Conservation (phyloP, 2,329 filamentous ascomycete species). For the Incumbomyces delicatus region DNA sequence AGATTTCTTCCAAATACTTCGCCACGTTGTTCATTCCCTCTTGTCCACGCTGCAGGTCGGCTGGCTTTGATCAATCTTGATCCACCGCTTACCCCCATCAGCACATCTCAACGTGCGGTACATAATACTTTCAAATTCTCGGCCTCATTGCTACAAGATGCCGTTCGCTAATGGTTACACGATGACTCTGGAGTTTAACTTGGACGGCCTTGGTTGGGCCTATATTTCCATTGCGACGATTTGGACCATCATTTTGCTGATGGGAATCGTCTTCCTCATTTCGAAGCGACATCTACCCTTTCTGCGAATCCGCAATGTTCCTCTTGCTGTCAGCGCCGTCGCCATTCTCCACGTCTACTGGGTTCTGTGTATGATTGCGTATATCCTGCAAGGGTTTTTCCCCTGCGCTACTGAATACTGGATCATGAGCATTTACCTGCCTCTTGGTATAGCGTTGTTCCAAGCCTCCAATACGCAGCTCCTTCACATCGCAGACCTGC, state of each 20-base stretch:
- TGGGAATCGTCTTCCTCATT: slow-evolving; percentile 27
- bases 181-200: slow-evolving; percentile 17
- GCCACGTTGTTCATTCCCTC: not conserved
- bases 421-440: slow-evolving; percentile 58
- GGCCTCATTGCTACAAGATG: slow-evolving; percentile 1
- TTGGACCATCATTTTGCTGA: slow-evolving; percentile 26
- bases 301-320: slow-evolving; percentile 31
- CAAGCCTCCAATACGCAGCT: slow-evolving; percentile 56
- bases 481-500: slow-evolving; percentile 47
- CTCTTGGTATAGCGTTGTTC: slow-evolving; percentile 56
- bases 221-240: slow-evolving; percentile 19
- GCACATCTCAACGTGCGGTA: not conserved
- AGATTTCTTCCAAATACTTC: slow-evolving; percentile 1
- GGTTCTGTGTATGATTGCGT: slow-evolving; percentile 27
- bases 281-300: slow-evolving; percentile 26
- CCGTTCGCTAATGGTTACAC: slow-evolving; percentile 14
- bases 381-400: slow-evolving; percentile 27
- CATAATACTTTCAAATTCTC: not conserved
- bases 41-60: slow-evolving; percentile 1
- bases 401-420: slow-evolving; percentile 52
- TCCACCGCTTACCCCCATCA: not conserved
- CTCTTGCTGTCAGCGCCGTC: slow-evolving; percentile 28
- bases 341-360: slow-evolving; percentile 31
- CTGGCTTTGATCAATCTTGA: too few species aligned
- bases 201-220: slow-evolving; percentile 19